Conservation (phyloP, 768 basidiomycete genomes). For the Tubosaeta brunneosetosa region DNA sequence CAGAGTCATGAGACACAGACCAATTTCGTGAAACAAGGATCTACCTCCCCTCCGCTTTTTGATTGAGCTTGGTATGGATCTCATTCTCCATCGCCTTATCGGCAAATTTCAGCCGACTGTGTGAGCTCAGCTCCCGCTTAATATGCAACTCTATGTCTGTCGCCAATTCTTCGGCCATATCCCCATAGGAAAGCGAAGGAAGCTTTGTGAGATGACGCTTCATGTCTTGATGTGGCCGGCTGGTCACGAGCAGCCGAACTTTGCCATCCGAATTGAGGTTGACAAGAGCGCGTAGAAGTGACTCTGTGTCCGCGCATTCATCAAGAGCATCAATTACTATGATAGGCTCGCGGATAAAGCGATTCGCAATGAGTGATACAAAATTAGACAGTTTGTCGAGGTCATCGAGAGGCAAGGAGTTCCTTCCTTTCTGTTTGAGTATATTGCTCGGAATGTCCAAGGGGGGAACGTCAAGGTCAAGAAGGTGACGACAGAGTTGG, state of each 20-base stretch:
- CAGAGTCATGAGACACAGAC: not conserved
- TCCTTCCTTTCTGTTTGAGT: not conserved
- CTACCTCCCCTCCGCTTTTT: conserved; percentile 1
- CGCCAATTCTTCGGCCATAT: too few relatives aligned
- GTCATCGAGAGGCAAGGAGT: not conserved
- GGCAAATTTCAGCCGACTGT: not conserved
- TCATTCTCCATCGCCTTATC: not conserved
- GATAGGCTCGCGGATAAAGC: too few relatives aligned
- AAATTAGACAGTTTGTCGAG: too few relatives aligned
- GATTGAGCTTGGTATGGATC: not conserved
- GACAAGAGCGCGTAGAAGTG: not conserved
- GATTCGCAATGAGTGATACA: too few relatives aligned
- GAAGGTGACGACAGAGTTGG: not conserved
- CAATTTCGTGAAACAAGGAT: too few relatives aligned
- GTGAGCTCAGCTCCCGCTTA: not conserved
- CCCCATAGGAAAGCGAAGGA: too few relatives aligned
- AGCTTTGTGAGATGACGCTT: too few relatives aligned
- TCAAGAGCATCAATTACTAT: too few relatives aligned
- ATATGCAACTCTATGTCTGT: not conserved
- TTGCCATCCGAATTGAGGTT: not conserved
- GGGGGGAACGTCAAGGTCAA: not conserved
- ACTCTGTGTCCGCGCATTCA: not conserved
- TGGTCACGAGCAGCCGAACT: not conserved
- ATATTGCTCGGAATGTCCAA: not conserved
- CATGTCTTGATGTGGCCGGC: too few relatives aligned